phyloP scores from a whole-genome alignment of 2,329 filamentous ascomycete genomes.

The Talaromyces marneffei region DNA sequence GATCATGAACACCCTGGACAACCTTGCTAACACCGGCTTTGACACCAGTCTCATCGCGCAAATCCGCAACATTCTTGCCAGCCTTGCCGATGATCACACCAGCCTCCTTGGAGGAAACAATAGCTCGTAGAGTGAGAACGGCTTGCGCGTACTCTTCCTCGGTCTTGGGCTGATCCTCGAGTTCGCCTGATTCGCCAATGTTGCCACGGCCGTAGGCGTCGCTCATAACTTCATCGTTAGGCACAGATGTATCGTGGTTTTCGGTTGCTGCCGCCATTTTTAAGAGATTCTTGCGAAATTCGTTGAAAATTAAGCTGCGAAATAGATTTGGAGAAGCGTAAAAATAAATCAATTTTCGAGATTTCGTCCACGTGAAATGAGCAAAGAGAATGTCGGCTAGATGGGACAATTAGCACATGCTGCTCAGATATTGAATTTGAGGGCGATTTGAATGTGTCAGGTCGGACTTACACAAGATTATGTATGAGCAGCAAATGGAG shows the following conservation, averaged over 20 bases:
- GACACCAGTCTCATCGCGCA: constrained; percentile 95
- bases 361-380: neutral
- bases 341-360: neutral
- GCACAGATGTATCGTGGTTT: constrained; percentile 47
- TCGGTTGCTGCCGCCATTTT: constrained; percentile 59
- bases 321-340: neutral
- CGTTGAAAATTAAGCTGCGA: neutral
- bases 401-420: neutral
- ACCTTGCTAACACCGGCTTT: constrained; percentile 99
- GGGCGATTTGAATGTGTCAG: constrained; percentile 15
- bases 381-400: neutral
- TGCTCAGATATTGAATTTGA: constrained; percentile 5
- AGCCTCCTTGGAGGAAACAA: constrained; percentile 97
- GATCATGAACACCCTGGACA: constrained; percentile 93
- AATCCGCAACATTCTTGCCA: constrained; percentile 95
- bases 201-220: constrained; percentile 62
- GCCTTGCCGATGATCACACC: constrained; percentile 99
- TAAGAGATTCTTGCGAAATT: neutral
- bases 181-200: constrained; percentile 60
- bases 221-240: constrained; percentile 57
- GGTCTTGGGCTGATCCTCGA: constrained; percentile 77
- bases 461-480: constrained; percentile 14
- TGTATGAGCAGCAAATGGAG: constrained; percentile 2
- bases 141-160: constrained; percentile 95
- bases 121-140: constrained; percentile 88